Conservation (phyloP, 768 basidiomycete species). For the Termitomyces sp. region DNA sequence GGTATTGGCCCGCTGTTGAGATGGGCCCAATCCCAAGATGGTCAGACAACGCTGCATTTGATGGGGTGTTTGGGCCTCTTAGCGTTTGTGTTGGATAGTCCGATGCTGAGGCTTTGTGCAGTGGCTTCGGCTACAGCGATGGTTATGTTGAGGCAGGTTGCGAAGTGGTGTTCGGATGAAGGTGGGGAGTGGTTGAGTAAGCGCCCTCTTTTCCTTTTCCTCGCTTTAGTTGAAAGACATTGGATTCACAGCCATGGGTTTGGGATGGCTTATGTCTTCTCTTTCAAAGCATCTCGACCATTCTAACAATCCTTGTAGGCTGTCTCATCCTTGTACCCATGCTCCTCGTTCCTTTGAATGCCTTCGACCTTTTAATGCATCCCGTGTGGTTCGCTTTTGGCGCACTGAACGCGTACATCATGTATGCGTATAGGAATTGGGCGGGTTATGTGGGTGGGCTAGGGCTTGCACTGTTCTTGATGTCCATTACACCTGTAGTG, state of each 20-base stretch:
- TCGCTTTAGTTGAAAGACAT: not conserved
- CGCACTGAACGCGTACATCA: constrained; percentile 41
- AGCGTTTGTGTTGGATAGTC: constrained; percentile 47
- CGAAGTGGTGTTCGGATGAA: constrained; percentile 45
- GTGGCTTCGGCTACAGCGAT: constrained; percentile 52
- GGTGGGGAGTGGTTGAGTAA: constrained; percentile 36
- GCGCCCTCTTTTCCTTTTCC: constrained; percentile 32
- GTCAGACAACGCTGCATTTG: constrained; percentile 42
- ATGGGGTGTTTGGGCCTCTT: constrained; percentile 48
- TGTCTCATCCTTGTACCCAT: constrained; percentile 33
- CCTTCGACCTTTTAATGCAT: constrained; percentile 30
- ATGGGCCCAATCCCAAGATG: constrained; percentile 43
- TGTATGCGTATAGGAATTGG: constrained; percentile 66
- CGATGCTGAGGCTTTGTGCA: constrained; percentile 48
- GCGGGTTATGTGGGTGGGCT: constrained; percentile 66
- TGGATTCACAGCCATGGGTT: constrained; percentile 44
- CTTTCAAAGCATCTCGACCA: constrained; percentile 75
- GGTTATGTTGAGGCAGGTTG: constrained; percentile 43
- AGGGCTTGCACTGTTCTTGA: constrained; percentile 54
- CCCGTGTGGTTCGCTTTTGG: constrained; percentile 55
- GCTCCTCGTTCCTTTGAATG: not conserved
- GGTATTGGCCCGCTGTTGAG: constrained; percentile 36
- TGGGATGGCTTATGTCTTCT: constrained; percentile 64
- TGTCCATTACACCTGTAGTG: constrained; percentile 55
- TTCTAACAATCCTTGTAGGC: constrained; percentile 71